phyloP scores from a whole-genome alignment of 2,329 filamentous ascomycete species.

The Aspergillus phoenicis region DNA sequence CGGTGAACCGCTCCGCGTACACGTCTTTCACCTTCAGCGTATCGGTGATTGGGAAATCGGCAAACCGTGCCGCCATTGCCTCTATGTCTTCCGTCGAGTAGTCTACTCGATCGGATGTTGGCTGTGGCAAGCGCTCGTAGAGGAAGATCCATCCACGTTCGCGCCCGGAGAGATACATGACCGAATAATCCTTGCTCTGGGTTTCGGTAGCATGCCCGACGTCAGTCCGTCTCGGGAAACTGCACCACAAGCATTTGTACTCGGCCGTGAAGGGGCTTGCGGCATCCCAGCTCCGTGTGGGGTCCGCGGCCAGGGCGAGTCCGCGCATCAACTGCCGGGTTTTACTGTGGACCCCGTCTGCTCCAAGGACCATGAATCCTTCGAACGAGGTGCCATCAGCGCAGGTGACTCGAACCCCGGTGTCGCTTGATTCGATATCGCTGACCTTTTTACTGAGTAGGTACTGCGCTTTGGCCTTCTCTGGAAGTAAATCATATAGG shows the following conservation, averaged over 20 bases:
- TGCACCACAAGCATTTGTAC: conserved; percentile 6
- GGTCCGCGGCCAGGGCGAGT: background rate
- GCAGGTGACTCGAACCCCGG: conserved; percentile 2
- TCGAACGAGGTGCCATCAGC: conserved; percentile 4
- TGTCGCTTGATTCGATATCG: background rate
- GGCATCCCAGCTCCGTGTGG: background rate
- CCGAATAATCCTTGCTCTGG: conserved; percentile 15
- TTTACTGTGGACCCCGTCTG: conserved; percentile 19
- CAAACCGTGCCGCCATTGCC: conserved; percentile 30
- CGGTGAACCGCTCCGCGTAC: conserved; percentile 19
- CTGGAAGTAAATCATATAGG: conserved; percentile 17
- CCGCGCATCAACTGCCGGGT: conserved; percentile 7
- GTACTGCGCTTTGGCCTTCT: background rate
- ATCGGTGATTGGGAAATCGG: conserved; percentile 27
- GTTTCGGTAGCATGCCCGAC: conserved; percentile 11
- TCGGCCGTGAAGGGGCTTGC: background rate
- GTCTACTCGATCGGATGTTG: conserved; percentile 27
- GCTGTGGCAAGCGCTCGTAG: conserved; percentile 34
- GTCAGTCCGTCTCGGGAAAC: conserved; percentile 5
- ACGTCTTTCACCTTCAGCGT: conserved; percentile 36
- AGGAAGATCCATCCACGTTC: conserved; percentile 37
- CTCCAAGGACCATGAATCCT: conserved; percentile 16
- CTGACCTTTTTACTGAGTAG: background rate
- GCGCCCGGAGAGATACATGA: conserved; percentile 34
- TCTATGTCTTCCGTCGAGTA: conserved; percentile 33